phyloP scores from a whole-genome alignment of 2,329 filamentous ascomycete species.

The Pseudogymnoascus verrucosus region DNA sequence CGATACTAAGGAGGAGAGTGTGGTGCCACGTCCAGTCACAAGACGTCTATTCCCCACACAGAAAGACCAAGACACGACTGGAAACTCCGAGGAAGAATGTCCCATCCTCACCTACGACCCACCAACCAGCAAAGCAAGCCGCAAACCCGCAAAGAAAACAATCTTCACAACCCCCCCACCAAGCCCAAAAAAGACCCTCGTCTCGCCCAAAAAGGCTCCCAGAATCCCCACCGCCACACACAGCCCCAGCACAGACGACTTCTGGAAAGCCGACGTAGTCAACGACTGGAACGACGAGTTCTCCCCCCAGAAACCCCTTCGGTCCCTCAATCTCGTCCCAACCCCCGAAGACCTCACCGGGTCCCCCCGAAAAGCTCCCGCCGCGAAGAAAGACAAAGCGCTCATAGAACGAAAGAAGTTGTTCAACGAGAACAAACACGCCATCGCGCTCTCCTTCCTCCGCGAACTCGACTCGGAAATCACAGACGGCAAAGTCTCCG shows the following conservation, averaged over 20 bases:
- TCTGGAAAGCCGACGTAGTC: slow-evolving; percentile 51
- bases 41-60: background rate
- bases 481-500: slow-evolving; percentile 49
- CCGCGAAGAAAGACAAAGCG: slow-evolving; percentile 29
- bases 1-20: background rate
- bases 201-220: slow-evolving; percentile 11
- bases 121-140: background rate
- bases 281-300: slow-evolving; percentile 59
- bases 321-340: background rate
- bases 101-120: background rate
- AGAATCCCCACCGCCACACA: slow-evolving; percentile 48
- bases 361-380: slow-evolving; percentile 23
- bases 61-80: background rate
- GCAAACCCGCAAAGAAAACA: background rate
- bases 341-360: background rate
- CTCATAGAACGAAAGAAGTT: slow-evolving; percentile 43
- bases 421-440: slow-evolving; percentile 56
- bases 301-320: slow-evolving; percentile 39
- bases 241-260: slow-evolving; percentile 45
- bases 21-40: background rate
- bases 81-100: background rate
- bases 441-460: slow-evolving; percentile 57
- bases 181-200: slow-evolving; percentile 21
- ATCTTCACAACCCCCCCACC: background rate
- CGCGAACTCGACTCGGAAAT: slow-evolving; percentile 59